Evolutionary conservation across 148 eudicot genomes (phyloP).

Genomic region (Rhododendron ovatum): DNA sequence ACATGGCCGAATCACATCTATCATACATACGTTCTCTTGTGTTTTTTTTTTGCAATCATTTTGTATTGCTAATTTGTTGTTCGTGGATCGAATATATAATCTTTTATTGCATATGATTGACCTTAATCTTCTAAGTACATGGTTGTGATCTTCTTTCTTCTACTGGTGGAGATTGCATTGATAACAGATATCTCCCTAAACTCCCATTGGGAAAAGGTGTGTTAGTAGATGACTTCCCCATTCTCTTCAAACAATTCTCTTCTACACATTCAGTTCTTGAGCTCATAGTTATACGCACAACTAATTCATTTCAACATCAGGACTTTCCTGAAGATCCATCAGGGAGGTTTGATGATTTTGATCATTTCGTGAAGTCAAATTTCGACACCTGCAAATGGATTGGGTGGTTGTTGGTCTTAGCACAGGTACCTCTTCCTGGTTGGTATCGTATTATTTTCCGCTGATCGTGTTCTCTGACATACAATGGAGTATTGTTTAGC

Average conservation of each 20-base stretch:
- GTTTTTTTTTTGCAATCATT: neutral
- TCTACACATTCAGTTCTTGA: neutral
- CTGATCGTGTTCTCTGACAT: neutral
- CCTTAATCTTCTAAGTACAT: slow-evolving; percentile 37
- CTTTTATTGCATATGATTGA: neutral
- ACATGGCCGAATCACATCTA: too few relatives aligned
- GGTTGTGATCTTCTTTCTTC: slow-evolving; percentile 27
- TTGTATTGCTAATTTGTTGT: too few relatives aligned
- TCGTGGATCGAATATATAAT: too few relatives aligned
- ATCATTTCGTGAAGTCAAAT: slow-evolving; percentile 31
- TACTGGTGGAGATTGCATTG: slow-evolving; percentile 34
- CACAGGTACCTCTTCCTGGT: slow-evolving; percentile 31
- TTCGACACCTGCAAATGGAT: slow-evolving; percentile 24
- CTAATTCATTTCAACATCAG: slow-evolving; percentile 18
- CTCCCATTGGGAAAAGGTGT: slow-evolving; percentile 49
- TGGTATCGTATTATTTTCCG: too few relatives aligned
- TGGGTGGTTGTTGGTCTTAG: slow-evolving; percentile 17
- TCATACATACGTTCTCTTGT: neutral
- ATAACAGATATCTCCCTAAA: slow-evolving; percentile 33
- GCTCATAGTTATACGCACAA: neutral
- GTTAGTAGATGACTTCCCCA: neutral
- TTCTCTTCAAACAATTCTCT: neutral
- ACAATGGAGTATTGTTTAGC: neutral
- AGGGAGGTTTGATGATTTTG: slow-evolving; percentile 41
- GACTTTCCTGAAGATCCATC: slow-evolving; percentile 57